Conservation (phyloP, 306 rosid species). For the Prunus mira region DNA sequence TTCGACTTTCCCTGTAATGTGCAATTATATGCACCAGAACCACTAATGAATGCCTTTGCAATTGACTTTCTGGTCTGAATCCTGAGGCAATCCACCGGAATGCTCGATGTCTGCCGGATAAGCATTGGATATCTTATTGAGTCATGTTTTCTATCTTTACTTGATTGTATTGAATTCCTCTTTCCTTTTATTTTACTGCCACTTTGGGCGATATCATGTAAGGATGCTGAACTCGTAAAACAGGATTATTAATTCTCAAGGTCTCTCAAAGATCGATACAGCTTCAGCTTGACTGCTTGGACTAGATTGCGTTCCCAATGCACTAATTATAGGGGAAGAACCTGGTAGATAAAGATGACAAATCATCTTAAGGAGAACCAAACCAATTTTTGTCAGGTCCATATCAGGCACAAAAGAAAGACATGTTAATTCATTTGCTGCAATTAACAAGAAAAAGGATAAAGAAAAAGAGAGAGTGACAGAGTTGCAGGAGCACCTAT, state of each 20-base stretch:
- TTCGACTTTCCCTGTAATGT: too few relatives aligned
- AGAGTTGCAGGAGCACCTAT: too few relatives aligned
- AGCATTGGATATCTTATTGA: too few relatives aligned
- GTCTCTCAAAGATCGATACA: constrained; percentile 29
- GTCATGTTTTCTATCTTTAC: too few relatives aligned
- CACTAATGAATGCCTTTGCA: too few relatives aligned
- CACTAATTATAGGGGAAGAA: constrained; percentile 34
- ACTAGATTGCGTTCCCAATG: constrained; percentile 44
- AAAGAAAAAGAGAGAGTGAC: too few relatives aligned
- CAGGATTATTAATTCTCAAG: constrained; percentile 45
- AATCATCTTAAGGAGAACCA: constrained; percentile 24
- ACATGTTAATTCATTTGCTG: not conserved
- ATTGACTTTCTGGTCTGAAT: too few relatives aligned
- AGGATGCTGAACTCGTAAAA: constrained; percentile 47
- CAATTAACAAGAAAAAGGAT: constrained; percentile 18
- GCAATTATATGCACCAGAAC: too few relatives aligned
- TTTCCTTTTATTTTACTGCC: too few relatives aligned
- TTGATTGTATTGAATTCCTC: too few relatives aligned
- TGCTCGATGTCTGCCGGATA: too few relatives aligned
- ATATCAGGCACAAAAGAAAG: constrained; percentile 12
- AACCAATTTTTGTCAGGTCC: not conserved
- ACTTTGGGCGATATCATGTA: constrained; percentile 31
- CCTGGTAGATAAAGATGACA: constrained; percentile 38
- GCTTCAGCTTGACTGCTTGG: constrained; percentile 32
- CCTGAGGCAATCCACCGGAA: too few relatives aligned